phyloP scores from a whole-genome alignment of 1,139 yeast genomes.

The Lodderomyces margitis region DNA sequence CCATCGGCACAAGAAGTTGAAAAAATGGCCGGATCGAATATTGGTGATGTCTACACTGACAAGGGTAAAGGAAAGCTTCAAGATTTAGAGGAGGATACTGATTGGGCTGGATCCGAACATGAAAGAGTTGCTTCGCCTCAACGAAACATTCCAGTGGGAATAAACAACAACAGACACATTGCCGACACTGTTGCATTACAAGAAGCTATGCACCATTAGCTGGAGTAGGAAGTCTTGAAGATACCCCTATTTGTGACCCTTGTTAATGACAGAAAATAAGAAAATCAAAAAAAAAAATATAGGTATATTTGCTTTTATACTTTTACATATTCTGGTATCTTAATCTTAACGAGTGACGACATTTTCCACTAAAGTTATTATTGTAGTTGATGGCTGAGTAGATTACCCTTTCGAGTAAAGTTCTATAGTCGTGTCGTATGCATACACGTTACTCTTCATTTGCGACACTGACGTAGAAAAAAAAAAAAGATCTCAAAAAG shows the following conservation, averaged over 20 bases:
- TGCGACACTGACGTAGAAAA: neutral
- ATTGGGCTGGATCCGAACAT: constrained; percentile 15
- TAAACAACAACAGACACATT: constrained; percentile 14
- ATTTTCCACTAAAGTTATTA: neutral
- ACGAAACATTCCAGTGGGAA: constrained; percentile 6
- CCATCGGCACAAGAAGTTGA: constrained; percentile 52
- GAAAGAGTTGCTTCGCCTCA: constrained; percentile 7
- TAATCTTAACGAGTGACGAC: neutral
- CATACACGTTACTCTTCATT: neutral
- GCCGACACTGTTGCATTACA: constrained; percentile 29
- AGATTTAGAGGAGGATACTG: constrained; percentile 22
- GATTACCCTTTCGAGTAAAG: no score
- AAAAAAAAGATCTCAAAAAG: neutral
- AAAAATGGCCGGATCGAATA: constrained; percentile 28
- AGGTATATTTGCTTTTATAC: neutral
- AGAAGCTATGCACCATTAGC: constrained; percentile 24
- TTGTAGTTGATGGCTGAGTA: neutral
- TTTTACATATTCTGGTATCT: neutral
- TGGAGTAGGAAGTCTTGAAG: neutral
- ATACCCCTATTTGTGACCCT: neutral
- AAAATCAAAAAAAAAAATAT: constrained; percentile 1
- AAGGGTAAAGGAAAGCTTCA: constrained; percentile 13
- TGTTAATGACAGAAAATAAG: neutral
- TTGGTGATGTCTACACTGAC: constrained; percentile 11
- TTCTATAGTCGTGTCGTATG: no score